A percentile compares a stretch with the other conserved stretches of the same genome.
phyloP scores from a whole-genome alignment of 257 asterid genomes.

The Jacaranda mimosifolia region DNA sequence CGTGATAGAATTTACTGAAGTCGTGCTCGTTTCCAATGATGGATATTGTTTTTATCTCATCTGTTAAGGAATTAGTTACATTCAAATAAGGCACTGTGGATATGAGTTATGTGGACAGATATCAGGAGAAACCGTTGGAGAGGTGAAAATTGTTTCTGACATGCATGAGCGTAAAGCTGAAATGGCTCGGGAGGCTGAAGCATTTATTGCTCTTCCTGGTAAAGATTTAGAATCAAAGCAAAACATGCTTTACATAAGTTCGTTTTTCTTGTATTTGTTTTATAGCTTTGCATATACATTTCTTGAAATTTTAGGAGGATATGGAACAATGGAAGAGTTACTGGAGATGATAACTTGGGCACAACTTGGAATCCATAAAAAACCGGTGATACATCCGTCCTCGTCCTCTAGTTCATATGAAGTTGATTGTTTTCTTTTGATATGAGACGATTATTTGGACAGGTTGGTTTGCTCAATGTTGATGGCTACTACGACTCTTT shows the following conservation, averaged over 20 bases:
- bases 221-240: conserved; percentile 18
- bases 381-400: conserved; percentile 66
- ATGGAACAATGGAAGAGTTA: conserved; percentile 97
- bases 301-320: conserved; percentile 73
- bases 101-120: conserved; percentile 59
- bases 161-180: conserved; percentile 99
- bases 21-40: not conserved
- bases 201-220: conserved; percentile 99
- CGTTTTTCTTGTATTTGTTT: not conserved
- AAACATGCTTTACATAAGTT: not conserved
- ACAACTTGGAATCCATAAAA: conserved; percentile 94
- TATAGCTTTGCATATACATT: not conserved
- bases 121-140: conserved; percentile 94
- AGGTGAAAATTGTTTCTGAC: conserved; percentile 86
- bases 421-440: conserved; percentile 16
- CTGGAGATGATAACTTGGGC: conserved; percentile 99
- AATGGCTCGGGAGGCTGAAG: conserved; percentile 94
- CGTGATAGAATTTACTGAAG: not conserved
- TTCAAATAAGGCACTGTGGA: conserved; percentile 12
- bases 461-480: conserved; percentile 96
- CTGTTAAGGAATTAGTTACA: not conserved
- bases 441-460: conserved; percentile 26
- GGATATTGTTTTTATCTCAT: not conserved
- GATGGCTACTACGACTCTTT: conserved; percentile 93
- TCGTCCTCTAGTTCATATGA: not conserved